These are phyloP conservation scores for Kwoniella botswanensis DNA, from an alignment of 768 basidiomycete genomes.

Conservation along the genomic window DNA sequence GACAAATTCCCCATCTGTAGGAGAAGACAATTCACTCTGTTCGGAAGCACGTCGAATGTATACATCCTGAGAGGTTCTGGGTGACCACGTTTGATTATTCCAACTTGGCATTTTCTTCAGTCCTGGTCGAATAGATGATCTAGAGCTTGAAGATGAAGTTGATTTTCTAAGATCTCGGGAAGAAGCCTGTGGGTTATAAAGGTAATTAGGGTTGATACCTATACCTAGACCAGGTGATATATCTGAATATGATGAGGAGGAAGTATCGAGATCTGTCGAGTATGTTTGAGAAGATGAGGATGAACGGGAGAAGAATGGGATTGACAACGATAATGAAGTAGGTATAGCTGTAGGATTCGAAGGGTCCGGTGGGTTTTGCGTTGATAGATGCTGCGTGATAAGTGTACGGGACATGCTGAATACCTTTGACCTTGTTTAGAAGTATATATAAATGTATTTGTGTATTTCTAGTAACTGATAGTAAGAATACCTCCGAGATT, in stretches of 20 bases:
- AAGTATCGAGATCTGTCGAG: conserved; percentile 8
- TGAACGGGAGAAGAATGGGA: conserved; percentile 27
- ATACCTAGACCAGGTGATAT: background rate
- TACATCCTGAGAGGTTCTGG: background rate
- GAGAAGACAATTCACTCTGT: background rate
- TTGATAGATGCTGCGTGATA: background rate
- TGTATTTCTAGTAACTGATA: background rate
- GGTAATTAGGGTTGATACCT: background rate
- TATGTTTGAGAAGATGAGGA: conserved; percentile 14
- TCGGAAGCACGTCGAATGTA: background rate
- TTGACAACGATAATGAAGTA: conserved; percentile 15
- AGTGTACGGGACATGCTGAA: background rate
- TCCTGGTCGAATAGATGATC: background rate
- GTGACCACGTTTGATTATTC: conserved; percentile 18
- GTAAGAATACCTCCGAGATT: background rate
- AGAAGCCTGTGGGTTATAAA: background rate
- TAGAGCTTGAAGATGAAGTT: background rate
- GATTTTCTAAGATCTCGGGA: background rate
- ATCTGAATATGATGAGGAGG: background rate
- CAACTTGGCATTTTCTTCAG: conserved; percentile 26
- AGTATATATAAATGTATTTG: background rate
- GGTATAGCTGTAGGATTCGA: conserved; percentile 3
- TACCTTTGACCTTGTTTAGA: background rate
- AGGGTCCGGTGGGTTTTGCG: background rate
- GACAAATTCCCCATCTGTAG: conserved; percentile 7